Evolutionary conservation across 2,329 filamentous ascomycete genomes (phyloP), one percentile per base, ranked within the genome.

Genomic region (Metarhizium guizhouense): DNA sequence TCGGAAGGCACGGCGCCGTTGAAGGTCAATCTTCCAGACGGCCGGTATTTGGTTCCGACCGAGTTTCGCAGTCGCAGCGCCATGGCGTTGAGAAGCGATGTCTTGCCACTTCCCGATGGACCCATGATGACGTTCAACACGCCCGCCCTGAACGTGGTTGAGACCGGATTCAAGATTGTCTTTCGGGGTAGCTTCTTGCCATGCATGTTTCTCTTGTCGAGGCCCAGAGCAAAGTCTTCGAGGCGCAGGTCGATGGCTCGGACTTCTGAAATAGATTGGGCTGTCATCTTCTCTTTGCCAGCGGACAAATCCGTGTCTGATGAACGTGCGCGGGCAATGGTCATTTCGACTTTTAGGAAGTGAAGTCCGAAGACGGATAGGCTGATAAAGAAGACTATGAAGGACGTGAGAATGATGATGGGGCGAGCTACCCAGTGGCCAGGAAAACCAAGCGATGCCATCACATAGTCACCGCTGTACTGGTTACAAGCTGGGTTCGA

Each of bases 51-150:
- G 0, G 84, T 88, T 2, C 78, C 75, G 3, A 83, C 61, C 1
- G 81, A 83, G 56, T 82, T 82, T 30, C 82, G 80, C 4, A 91
- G 71, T 16, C 88, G 76, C 3, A 83, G 72, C 1, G 88, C 86
- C 79, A 92, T 87, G 1, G 84, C 78, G 64, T 89, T 90, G 11
- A 91, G 74, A 0, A 90, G 73, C 0, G 85, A 87, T 0, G 87
- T 90, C 67, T 92, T 92, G 1, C 88, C 88, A 49, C 83, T 86
- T 0, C 88, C 88, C 0, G 86, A 90, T 0, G 88, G 88, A 0
- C 88, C 88, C 87, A 91, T 90, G 60, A 92, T 88, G 29, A 90
- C 79, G 59, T 91, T 91, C 14, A 92, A 66, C 14, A 80, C 74
- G 0, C 87, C 86, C 0, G 88, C 80, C 50, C 82, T 76, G 60